Evolutionary conservation across 1,284 basidiomycete genomes (phyloP).

Genomic region (Uromyces viciae-fabae): DNA sequence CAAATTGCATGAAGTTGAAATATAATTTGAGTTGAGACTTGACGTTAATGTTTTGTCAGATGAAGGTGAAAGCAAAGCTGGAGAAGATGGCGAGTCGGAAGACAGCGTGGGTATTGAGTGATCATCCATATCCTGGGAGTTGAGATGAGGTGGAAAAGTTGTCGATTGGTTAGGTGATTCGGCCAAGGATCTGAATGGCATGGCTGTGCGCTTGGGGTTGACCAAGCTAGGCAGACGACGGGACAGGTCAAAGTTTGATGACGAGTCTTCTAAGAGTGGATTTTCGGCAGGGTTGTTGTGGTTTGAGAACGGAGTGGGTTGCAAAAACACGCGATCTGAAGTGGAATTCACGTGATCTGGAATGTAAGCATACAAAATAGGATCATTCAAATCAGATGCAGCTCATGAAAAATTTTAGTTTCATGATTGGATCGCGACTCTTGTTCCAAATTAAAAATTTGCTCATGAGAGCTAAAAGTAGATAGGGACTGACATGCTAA

Average conservation of each 20-base stretch:
- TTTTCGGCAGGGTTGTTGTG: neutral
- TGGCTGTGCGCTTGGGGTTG: constrained; percentile 3
- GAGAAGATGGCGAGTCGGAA: neutral
- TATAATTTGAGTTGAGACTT: neutral
- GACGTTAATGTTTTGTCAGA: neutral
- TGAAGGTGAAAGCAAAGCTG: neutral
- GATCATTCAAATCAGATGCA: constrained; percentile 15
- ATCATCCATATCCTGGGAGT: neutral
- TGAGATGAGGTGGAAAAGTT: neutral
- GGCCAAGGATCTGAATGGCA: neutral
- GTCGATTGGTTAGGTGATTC: neutral
- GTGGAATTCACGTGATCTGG: neutral
- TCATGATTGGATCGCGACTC: constrained; percentile 23
- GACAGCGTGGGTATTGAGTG: neutral
- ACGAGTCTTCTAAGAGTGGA: neutral
- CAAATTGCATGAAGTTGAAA: neutral
- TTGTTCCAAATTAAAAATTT: constrained; percentile 2
- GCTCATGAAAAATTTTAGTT: constrained; percentile 23
- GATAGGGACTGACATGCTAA: constrained; percentile 22
- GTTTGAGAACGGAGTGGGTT: neutral
- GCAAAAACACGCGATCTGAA: neutral
- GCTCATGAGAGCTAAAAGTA: neutral
- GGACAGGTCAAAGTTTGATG: neutral
- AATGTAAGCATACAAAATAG: neutral
- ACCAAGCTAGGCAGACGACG: constrained; percentile 3